Conservation (phyloP, 2,329 filamentous ascomycete genomes). For the Fusarium begoniae region DNA sequence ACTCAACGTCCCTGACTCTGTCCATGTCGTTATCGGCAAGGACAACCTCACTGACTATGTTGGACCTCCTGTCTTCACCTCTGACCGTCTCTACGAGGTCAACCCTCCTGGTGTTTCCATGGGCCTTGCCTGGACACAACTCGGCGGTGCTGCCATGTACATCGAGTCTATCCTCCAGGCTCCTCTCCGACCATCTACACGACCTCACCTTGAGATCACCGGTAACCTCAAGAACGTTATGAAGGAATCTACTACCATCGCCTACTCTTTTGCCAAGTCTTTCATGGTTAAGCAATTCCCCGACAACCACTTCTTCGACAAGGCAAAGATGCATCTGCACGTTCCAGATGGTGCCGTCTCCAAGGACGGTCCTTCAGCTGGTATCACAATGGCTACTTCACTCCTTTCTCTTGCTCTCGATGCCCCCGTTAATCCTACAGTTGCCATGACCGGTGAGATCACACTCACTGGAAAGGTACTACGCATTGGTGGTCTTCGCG, state of each 20-base stretch:
- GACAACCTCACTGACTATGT: slow-evolving; percentile 97
- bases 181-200: slow-evolving; percentile 75
- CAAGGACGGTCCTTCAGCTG: slow-evolving; percentile 92
- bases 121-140: slow-evolving; percentile 97
- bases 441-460: slow-evolving; percentile 98
- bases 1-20: slow-evolving; percentile 83
- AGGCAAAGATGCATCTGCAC: slow-evolving; percentile 93
- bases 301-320: slow-evolving; percentile 94
- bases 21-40: slow-evolving; percentile 87
- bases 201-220: slow-evolving; percentile 86
- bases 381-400: slow-evolving; percentile 98
- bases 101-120: slow-evolving; percentile 95
- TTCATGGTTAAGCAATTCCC: slow-evolving; percentile 86
- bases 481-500: slow-evolving; percentile 89
- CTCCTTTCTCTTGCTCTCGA: slow-evolving; percentile 87
- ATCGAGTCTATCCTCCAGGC: slow-evolving; percentile 96
- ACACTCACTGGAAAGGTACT: slow-evolving; percentile 97
- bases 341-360: slow-evolving; percentile 95
- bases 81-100: slow-evolving; percentile 92
- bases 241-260: slow-evolving; percentile 96
- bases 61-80: slow-evolving; percentile 93
- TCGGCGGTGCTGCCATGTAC: slow-evolving; percentile 96
- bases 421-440: slow-evolving; percentile 79
- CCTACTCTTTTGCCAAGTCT: slow-evolving; percentile 95
- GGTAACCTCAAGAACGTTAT: slow-evolving; percentile 96